A percentile compares a stretch with the other conserved stretches of the same genome.
Evolutionary conservation across 2,329 filamentous ascomycete species (phyloP).

Genomic region (Ophiostoma quercus): DNA sequence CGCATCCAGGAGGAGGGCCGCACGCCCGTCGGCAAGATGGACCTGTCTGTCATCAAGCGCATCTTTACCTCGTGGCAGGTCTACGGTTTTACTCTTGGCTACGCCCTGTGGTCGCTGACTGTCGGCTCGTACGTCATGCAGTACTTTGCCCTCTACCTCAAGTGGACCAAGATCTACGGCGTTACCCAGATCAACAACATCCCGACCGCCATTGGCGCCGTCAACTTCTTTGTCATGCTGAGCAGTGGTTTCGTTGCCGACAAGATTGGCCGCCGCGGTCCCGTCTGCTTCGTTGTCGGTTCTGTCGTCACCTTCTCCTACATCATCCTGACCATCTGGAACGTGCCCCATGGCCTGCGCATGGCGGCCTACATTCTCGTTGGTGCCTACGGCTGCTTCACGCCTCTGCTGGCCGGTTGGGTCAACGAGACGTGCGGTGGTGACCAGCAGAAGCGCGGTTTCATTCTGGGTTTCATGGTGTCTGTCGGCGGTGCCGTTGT

Average conservation of each 20-base stretch:
- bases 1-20: slow-evolving; percentile 58
- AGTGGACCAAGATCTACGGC: slow-evolving; percentile 34
- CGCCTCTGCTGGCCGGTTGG: slow-evolving; percentile 40
- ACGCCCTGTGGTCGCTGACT: slow-evolving; percentile 39
- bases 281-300: slow-evolving; percentile 37
- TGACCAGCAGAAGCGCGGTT: slow-evolving; percentile 41
- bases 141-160: slow-evolving; percentile 40
- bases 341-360: slow-evolving; percentile 35
- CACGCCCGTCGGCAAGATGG: slow-evolving; percentile 36
- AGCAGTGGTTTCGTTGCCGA: slow-evolving; percentile 31
- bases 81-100: slow-evolving; percentile 40
- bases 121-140: slow-evolving; percentile 39
- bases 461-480: slow-evolving; percentile 39
- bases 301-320: slow-evolving; percentile 37
- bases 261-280: slow-evolving; percentile 36
- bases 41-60: slow-evolving; percentile 37
- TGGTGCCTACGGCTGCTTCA: slow-evolving; percentile 41
- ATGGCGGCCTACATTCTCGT: slow-evolving; percentile 39
- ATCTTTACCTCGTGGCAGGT: slow-evolving; percentile 42
- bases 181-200: slow-evolving; percentile 43
- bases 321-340: slow-evolving; percentile 37
- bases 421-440: slow-evolving; percentile 39
- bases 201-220: slow-evolving; percentile 40
- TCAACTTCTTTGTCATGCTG: slow-evolving; percentile 41
- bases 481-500: slow-evolving; percentile 37